A percentile compares a stretch with the other conserved stretches of the same genome.
phyloP scores from a whole-genome alignment of 495 filamentous ascomycete species.

The Podospora comata region DNA sequence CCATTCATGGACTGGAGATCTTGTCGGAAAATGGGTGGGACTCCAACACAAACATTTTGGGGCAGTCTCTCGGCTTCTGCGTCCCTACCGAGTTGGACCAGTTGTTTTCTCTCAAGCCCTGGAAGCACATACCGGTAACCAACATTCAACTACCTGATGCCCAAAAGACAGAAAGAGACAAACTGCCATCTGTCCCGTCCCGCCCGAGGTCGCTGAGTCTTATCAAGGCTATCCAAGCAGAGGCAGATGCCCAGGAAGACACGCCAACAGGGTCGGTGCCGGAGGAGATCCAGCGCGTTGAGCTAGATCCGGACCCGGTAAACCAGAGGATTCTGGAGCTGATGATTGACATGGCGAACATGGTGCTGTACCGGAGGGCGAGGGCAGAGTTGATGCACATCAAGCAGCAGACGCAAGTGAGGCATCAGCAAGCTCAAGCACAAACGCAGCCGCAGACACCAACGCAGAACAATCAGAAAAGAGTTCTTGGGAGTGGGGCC shows the following conservation, averaged over 20 bases:
- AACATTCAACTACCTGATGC: constrained; percentile 40
- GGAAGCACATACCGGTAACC: constrained; percentile 45
- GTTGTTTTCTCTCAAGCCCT: constrained; percentile 61
- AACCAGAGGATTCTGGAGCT: constrained; percentile 74
- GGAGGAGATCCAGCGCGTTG: constrained; percentile 31
- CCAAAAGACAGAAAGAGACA: constrained; percentile 42
- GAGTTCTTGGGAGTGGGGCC: constrained; percentile 32
- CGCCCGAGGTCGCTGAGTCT: constrained; percentile 34
- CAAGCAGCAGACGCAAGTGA: constrained; percentile 25
- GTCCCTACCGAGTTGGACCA: constrained; percentile 74
- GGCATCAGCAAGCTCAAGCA: background rate
- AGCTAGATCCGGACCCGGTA: constrained; percentile 59
- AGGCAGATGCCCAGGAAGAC: constrained; percentile 32
- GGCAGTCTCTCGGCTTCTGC: constrained; percentile 80
- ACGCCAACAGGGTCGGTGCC: background rate
- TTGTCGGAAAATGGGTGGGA: constrained; percentile 86
- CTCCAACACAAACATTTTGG: constrained; percentile 77
- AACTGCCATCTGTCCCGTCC: constrained; percentile 33
- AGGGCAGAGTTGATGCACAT: constrained; percentile 66
- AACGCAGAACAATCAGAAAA: constrained; percentile 28
- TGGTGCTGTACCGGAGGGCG: constrained; percentile 76
- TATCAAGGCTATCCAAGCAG: constrained; percentile 32
- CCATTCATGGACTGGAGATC: constrained; percentile 87
- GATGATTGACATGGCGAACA: constrained; percentile 84
- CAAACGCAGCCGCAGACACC: background rate